A percentile compares a stretch with the other conserved stretches of the same genome.
These are phyloP conservation scores for Candida ponderosae DNA, from an alignment of 805 yeast genomes.

Conservation along the genomic window DNA sequence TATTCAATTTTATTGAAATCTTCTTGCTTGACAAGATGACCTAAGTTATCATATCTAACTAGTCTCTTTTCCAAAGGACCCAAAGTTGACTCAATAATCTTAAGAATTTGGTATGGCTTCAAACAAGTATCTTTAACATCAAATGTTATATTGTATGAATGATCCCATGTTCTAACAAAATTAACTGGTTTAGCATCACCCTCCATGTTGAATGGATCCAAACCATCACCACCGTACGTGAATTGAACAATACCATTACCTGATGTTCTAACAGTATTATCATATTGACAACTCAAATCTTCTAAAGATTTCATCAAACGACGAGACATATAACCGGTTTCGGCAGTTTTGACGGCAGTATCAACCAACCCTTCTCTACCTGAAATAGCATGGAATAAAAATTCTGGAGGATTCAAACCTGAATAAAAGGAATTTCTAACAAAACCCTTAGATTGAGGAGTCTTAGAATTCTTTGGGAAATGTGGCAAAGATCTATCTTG, in stretches of 20 bases:
- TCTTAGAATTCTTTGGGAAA: conserved; percentile 89
- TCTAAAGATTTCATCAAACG: conserved; percentile 96
- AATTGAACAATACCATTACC: conserved; percentile 96
- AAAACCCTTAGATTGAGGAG: conserved; percentile 97
- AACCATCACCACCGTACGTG: conserved; percentile 96
- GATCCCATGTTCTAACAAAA: conserved; percentile 91
- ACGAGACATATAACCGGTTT: conserved; percentile 97
- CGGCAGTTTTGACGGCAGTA: conserved; percentile 99
- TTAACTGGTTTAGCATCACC: conserved; percentile 97
- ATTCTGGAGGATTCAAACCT: conserved; percentile 95
- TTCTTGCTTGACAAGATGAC: conserved; percentile 38
- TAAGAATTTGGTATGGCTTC: conserved; percentile 61
- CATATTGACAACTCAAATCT: conserved; percentile 90
- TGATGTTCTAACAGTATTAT: conserved; percentile 90
- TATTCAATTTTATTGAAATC: conserved; percentile 45
- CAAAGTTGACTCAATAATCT: conserved; percentile 47
- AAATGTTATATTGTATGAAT: conserved; percentile 69
- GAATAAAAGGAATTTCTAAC: conserved; percentile 92
- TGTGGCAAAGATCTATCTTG: conserved; percentile 98
- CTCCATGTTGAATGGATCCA: conserved; percentile 98
- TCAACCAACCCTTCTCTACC: conserved; percentile 99
- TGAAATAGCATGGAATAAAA: conserved; percentile 95
- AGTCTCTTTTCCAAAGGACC: conserved; percentile 53
- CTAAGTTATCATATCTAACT: conserved; percentile 67
- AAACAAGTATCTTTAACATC: conserved; percentile 45